Evolutionary conservation across 495 filamentous ascomycete genomes (phyloP), one percentile per base, ranked within the genome.

Genomic region (Penicillium fimorum): DNA sequence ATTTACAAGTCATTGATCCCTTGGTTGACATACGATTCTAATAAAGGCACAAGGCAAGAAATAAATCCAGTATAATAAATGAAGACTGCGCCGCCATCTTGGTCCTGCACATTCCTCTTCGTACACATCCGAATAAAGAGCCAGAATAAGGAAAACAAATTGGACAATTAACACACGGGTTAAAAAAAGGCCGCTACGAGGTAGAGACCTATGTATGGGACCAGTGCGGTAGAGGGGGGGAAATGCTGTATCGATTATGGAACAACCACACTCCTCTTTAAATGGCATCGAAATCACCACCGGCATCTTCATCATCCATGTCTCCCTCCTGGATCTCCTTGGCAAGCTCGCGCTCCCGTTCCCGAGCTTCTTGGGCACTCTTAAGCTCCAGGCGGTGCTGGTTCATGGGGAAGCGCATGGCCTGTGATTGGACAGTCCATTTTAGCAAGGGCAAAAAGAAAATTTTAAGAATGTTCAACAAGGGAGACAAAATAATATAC

Each of bases 241-340:
- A 59, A 47, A 50, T 56, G 64, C 44, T 56, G 59, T 60, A 56
- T 64, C 56, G 46, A 66, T 60, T 58, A 59, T 43, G 45, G 43
- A 33, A 50, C 35, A 50, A 12, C 35, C 45, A 58, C 38, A 57
- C 24, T 48, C 44, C 40, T 45, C 42, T 53, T 85, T 88, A 97
- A 82, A 98, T 91, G 59, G 91, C 93, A 72, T 97, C 95, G 71
- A 96, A 97, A 67, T 96, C 95, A 38, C 92, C 94, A 50, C 91
- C 91, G 48, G 92, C 90, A 79, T 97, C 94, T 66, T 96, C 95
- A 68, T 96, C 94, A 62, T 97, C 94, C 75, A 96, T 84, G 64
- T 97, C 94, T 15, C 95, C 94, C 59, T 97, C 94, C 73, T 96
- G 90, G 65, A 98, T 98, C 81, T 98, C 94, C 83, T 97, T 98